phyloP scores from a whole-genome alignment of 441 rosid species.

The Mallotus japonicus region DNA sequence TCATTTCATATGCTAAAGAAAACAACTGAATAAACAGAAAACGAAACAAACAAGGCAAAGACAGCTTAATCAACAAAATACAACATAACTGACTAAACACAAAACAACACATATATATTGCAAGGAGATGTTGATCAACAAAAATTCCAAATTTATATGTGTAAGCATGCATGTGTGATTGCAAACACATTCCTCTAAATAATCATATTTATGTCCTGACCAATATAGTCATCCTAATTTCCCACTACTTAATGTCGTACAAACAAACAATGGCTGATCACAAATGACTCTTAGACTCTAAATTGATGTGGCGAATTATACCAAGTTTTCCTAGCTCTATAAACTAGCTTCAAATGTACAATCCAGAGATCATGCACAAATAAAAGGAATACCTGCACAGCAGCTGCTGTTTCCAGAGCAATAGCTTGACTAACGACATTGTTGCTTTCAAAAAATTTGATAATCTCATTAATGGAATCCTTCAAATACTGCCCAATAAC shows the following conservation, averaged over 20 bases:
- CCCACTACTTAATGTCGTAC: background rate
- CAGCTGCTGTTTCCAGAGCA: conserved; percentile 98
- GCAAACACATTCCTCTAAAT: background rate
- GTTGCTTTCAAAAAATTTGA: conserved; percentile 84
- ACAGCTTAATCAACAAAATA: background rate
- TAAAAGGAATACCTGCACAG: conserved; percentile 74
- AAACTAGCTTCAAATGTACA: background rate
- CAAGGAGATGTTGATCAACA: background rate
- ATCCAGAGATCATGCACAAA: conserved; percentile 15
- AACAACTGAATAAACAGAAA: background rate
- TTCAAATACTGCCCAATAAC: conserved; percentile 76
- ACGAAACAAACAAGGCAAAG: background rate
- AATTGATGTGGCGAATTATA: background rate
- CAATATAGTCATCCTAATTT: background rate
- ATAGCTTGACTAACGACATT: conserved; percentile 82
- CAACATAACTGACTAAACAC: background rate
- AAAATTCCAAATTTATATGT: background rate
- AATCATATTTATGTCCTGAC: background rate
- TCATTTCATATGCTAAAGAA: background rate
- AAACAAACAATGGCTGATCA: background rate
- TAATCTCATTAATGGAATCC: conserved; percentile 74
- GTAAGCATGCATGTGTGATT: conserved; percentile 4
- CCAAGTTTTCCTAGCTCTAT: conserved; percentile 2
- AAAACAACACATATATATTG: background rate
- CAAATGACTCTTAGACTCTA: background rate